Percentiles rank a stretch among this genome's conserved stretches.
Evolutionary conservation across 371 early-diverging fungal genomes (phyloP).

Genomic region (Rhizopus stolonifer): DNA sequence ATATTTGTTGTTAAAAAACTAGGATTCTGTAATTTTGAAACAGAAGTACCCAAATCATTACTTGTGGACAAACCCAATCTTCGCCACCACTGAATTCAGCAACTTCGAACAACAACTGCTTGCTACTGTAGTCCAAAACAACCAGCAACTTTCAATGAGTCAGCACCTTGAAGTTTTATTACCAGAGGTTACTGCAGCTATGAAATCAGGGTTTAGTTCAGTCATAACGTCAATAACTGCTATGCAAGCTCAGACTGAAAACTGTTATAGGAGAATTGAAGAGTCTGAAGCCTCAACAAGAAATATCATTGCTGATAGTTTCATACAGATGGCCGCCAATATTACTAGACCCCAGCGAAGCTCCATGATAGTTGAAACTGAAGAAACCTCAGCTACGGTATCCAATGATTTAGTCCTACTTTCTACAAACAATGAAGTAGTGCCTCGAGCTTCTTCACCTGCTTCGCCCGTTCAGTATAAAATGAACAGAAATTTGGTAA

Average conservation of each 20-base stretch:
- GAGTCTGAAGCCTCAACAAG: no score
- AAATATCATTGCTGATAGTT: no score
- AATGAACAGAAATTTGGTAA: not conserved
- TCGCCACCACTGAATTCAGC: not conserved
- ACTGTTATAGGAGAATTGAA: not conserved
- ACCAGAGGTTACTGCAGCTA: not conserved
- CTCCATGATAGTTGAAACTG: no score
- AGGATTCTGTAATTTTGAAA: constrained; percentile 8
- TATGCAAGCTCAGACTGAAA: not conserved
- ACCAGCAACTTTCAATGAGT: not conserved
- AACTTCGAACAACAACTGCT: no score
- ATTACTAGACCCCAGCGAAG: no score
- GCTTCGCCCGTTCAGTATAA: not conserved
- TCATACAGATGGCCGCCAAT: no score
- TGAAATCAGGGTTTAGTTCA: not conserved
- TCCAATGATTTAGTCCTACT: no score
- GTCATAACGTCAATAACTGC: no score
- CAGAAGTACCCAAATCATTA: constrained; percentile 12
- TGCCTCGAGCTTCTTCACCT: not conserved
- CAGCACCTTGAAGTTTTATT: not conserved
- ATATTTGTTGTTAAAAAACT: no score
- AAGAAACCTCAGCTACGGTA: no score
- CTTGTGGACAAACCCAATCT: not conserved
- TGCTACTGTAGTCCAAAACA: not conserved
- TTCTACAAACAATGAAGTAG: no score